Evolutionary conservation across 1,284 basidiomycete species (phyloP).

Genomic region (Ceratobasidium sp.): DNA sequence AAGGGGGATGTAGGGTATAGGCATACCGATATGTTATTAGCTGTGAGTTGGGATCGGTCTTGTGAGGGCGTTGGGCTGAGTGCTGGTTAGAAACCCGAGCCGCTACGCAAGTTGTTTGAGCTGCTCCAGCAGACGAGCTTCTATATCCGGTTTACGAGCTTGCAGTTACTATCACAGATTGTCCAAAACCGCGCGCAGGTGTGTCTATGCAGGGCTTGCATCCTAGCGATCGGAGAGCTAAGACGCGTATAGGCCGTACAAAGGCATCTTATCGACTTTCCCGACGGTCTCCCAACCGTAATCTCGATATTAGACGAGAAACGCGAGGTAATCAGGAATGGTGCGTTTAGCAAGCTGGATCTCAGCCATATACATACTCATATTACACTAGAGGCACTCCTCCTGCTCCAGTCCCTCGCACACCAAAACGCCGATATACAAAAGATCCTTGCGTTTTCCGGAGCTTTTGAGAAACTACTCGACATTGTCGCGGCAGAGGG

Average conservation of each 20-base stretch:
- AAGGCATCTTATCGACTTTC: slow-evolving; percentile 86
- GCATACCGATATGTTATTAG: slow-evolving; percentile 77
- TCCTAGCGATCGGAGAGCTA: not conserved
- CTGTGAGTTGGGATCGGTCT: slow-evolving; percentile 48
- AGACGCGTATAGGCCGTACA: slow-evolving; percentile 68
- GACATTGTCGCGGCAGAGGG: slow-evolving; percentile 88
- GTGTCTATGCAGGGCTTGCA: not conserved
- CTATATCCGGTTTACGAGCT: slow-evolving; percentile 87
- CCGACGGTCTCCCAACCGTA: slow-evolving; percentile 73
- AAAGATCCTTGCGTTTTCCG: slow-evolving; percentile 97
- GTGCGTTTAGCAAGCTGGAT: slow-evolving; percentile 61
- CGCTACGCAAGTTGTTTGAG: slow-evolving; percentile 79
- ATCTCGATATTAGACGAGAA: slow-evolving; percentile 82
- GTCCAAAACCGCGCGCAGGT: slow-evolving; percentile 78
- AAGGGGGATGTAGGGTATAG: slow-evolving; percentile 74
- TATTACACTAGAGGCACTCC: slow-evolving; percentile 73
- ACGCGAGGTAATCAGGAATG: slow-evolving; percentile 85
- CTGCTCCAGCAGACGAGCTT: slow-evolving; percentile 82
- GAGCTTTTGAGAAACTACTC: slow-evolving; percentile 96
- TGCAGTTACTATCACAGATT: slow-evolving; percentile 85
- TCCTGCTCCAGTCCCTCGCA: slow-evolving; percentile 83
- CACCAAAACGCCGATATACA: slow-evolving; percentile 93
- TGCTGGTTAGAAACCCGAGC: slow-evolving; percentile 64
- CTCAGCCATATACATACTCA: slow-evolving; percentile 55
- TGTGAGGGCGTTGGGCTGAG: slow-evolving; percentile 6